Evolutionary conservation across 2,329 filamentous ascomycete genomes (phyloP), one percentile per base, ranked within the genome.

Genomic region (Aspergillus fumigatiaffinis): DNA sequence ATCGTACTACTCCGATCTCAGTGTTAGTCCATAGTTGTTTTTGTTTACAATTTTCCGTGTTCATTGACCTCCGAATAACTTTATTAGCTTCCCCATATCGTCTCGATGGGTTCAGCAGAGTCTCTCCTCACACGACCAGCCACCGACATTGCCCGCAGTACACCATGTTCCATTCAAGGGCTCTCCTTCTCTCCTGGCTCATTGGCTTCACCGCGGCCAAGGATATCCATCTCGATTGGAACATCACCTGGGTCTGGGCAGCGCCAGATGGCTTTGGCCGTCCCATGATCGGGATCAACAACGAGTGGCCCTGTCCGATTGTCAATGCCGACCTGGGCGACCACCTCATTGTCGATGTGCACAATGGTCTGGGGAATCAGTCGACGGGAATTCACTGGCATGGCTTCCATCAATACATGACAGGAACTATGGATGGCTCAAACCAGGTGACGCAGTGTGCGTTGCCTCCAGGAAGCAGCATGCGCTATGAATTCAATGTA

Each of bases 231-330:
- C 77, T 79, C 70, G 51, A 57, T 29, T 57, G 55, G 55, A 84
- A 87, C 65, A 79, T 91, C 61, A 83, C 81, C 57, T 92, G 89
- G 89, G 84, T 90, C 10, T 82, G 75, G 46, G 84, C 87, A 35
- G 88, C 89, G 65, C 90, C 90, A 0, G 90, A 93, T 75, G 87
- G 86, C 23, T 77, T 80, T 7, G 78, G 83, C 42, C 82, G 89
- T 32, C 81, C 85, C 1, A 83, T 84, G 3, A 90, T 93, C 68
- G 89, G 88, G 49, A 88, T 94, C 76, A 93, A 94, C 66, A 84
- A 84, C 4, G 72, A 87, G 75, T 91, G 89, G 87, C 90, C 90
- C 1, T 81, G 89, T 53, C 90, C 90, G 85, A 65, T 71, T 50
- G 67, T 79, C 9, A 69, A 77, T 23, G 68, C 73, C n/a, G 53